phyloP scores from a whole-genome alignment of 1,284 basidiomycete species.

The Peniophora sp. region DNA sequence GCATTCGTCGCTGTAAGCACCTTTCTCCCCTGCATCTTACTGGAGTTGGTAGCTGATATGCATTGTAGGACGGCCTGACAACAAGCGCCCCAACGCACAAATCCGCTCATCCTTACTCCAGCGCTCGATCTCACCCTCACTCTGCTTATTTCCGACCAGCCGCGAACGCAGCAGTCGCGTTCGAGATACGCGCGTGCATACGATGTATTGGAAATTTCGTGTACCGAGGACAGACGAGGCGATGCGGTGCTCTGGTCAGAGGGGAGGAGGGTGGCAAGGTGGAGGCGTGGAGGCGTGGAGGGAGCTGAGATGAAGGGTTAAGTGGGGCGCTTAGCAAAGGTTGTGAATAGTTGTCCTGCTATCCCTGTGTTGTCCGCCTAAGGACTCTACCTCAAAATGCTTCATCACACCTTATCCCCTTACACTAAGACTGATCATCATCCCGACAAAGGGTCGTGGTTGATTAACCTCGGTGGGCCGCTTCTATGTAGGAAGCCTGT shows the following conservation, averaged over 20 bases:
- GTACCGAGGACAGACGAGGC: constrained; percentile 68
- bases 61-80: constrained; percentile 39
- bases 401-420: too few relatives aligned
- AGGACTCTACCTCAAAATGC: too few relatives aligned
- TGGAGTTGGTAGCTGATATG: background rate
- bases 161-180: constrained; percentile 45
- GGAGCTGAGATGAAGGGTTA: background rate
- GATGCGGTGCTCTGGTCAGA: constrained; percentile 28
- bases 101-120: constrained; percentile 63
- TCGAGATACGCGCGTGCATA: constrained; percentile 81
- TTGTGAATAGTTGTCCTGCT: too few relatives aligned
- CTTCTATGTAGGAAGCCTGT: too few relatives aligned
- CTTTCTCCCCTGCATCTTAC: constrained; percentile 1
- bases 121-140: constrained; percentile 18
- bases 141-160: constrained; percentile 34
- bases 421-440: too few relatives aligned
- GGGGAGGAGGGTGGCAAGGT: constrained; percentile 1
- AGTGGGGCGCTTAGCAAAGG: background rate
- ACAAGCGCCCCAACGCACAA: constrained; percentile 41
- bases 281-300: background rate
- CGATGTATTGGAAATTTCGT: constrained; percentile 84
- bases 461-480: too few relatives aligned
- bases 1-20: constrained; percentile 72
- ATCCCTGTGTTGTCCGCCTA: too few relatives aligned
- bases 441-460: too few relatives aligned